Base-by-base conservation (phyloP, 257 asterid genomes). In the Capsicum rhomboideum region DNA sequence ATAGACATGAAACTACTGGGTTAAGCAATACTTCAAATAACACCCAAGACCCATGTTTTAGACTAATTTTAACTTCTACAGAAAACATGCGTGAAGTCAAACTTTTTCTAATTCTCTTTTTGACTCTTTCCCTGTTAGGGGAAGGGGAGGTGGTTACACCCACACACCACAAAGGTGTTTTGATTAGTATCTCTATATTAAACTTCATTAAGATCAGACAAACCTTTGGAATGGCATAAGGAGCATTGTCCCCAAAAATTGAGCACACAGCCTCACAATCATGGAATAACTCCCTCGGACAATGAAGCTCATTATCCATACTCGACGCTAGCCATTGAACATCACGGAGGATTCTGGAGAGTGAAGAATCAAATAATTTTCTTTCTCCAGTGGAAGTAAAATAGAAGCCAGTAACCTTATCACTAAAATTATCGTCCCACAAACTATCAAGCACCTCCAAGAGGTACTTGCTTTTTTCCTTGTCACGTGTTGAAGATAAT, bases 191-290 rank as follows among this genome's bases (percentile, higher is more conserved):
- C 26, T 16, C 63, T 49, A 50, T 20, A 50, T 50, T 42, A 49
- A 75, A 50, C 26, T 75, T 50, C 46, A 8, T 75, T 75, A 75
- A 50, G 44, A 17, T 37, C 77, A 83, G 77, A 85, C 94, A 80
- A 82, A 95, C 99, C 99, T 94, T 92, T 61, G 97, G 97, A 83
- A 87, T 85, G 67, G 94, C 88, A 87, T 89, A 96, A 78, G 98
- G 98, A 71, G 98, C 98, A 82, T 86, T 83, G 78, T 29, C 87
- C 69, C 99, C 99, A 10, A 95, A 88, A 82, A 96, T 84, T 46
- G 96, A 94, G 85, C 88, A 91, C 69, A 96, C 97, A 37, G 91
- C 88, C 56, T 81, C 89, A 90, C 97, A 96, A 84, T 94, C 97
- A 83, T 93, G 94, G 86, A 92, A 96, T 83, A 96, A 85, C 87